These are phyloP conservation scores for Tolypocladium ophioglossoides DNA, from an alignment of 2,329 filamentous ascomycete genomes.

Conservation along the genomic window DNA sequence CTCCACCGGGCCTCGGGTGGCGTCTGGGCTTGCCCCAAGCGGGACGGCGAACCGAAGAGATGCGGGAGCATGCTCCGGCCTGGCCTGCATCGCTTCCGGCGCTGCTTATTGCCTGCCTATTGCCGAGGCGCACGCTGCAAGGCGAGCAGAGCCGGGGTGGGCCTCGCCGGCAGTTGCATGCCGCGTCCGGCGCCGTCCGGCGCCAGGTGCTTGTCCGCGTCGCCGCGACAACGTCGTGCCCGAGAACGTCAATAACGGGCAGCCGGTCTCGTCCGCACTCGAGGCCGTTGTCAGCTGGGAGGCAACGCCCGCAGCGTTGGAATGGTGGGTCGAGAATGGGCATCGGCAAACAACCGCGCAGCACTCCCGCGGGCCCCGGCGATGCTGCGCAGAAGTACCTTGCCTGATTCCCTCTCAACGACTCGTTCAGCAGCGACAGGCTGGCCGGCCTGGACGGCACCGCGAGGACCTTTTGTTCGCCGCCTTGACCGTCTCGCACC, in stretches of 20 bases:
- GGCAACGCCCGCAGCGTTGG: not conserved
- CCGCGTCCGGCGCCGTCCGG: too few relatives aligned
- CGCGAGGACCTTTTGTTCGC: slow-evolving; percentile 1
- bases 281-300: too few relatives aligned
- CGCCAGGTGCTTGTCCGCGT: too few relatives aligned
- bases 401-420: too few relatives aligned
- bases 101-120: not conserved
- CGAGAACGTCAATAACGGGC: not conserved
- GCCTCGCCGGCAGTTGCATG: too few relatives aligned
- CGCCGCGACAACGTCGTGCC: not conserved
- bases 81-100: not conserved
- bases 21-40: not conserved
- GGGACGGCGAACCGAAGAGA: not conserved
- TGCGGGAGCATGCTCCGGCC: not conserved
- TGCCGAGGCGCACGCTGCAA: not conserved
- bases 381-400: too few relatives aligned
- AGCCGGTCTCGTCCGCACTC: too few relatives aligned
- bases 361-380: too few relatives aligned
- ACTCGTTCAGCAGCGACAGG: too few relatives aligned
- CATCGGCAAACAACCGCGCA: not conserved
- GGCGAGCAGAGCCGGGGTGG: not conserved
- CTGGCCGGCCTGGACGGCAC: too few relatives aligned
- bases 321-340: not conserved
- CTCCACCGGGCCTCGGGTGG: not conserved
- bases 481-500: not conserved